Percentiles rank a stretch among this genome's conserved stretches.
Evolutionary conservation across 495 filamentous ascomycete genomes (phyloP).

Genomic region (Penicillium canescens): DNA sequence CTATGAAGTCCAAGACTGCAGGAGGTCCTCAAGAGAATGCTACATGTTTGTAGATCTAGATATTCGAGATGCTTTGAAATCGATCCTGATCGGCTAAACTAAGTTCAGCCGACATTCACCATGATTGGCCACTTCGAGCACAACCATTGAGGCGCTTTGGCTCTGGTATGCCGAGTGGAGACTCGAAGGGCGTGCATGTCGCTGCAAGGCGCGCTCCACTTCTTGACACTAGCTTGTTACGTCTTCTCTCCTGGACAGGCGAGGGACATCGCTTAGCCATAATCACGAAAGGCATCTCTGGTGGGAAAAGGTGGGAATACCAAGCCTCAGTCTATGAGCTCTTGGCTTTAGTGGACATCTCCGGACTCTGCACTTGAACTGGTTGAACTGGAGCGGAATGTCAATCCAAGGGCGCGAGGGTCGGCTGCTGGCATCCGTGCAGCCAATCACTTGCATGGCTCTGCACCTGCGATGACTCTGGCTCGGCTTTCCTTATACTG

Average conservation of each 20-base stretch:
- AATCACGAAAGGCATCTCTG: no score
- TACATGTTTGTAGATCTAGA: no score
- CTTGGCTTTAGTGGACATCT: no score
- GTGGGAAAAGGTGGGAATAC: no score
- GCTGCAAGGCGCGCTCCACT: conserved; percentile 26
- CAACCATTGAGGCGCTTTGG: neutral
- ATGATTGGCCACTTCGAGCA: conserved; percentile 17
- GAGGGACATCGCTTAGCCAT: no score
- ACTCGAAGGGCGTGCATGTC: conserved; percentile 30
- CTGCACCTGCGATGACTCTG: conserved; percentile 7
- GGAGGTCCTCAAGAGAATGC: neutral
- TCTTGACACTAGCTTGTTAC: conserved; percentile 4
- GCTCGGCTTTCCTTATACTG: conserved; percentile 2
- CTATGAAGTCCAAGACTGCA: neutral
- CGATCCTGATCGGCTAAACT: neutral
- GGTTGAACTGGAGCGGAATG: conserved; percentile 18
- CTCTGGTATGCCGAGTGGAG: conserved; percentile 14
- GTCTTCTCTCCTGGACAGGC: neutral
- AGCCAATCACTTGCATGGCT: conserved; percentile 10
- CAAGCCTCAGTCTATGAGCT: no score
- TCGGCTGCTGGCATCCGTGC: conserved; percentile 5
- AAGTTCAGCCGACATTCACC: neutral
- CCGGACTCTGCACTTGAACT: neutral
- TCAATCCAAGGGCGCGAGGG: conserved; percentile 30
- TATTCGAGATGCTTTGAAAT: conserved; percentile 4